Evolutionary conservation across 1,139 yeast genomes (phyloP).

Genomic region (Kurtzmaniella quercitrusa): DNA sequence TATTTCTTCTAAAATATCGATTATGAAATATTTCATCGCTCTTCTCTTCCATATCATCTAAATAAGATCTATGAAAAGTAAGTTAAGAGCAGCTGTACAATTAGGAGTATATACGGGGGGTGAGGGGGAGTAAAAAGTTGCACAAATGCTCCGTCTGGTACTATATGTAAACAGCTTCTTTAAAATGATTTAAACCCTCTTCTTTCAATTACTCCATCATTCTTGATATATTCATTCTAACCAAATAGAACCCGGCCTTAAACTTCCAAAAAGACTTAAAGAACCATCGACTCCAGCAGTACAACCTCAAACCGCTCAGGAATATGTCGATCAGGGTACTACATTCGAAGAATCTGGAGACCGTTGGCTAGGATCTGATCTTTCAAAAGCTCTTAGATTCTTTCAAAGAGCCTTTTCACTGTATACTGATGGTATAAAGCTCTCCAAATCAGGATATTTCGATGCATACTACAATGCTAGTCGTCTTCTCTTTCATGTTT

Average conservation of each 20-base stretch:
- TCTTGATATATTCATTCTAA: neutral
- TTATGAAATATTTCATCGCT: too few relatives aligned
- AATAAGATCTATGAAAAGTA: too few relatives aligned
- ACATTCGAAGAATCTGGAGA: constrained; percentile 55
- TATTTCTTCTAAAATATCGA: too few relatives aligned
- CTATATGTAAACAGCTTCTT: too few relatives aligned
- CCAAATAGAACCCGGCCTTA: constrained; percentile 7
- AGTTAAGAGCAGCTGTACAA: too few relatives aligned
- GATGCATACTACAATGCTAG: constrained; percentile 49
- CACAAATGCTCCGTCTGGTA: neutral
- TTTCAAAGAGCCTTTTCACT: constrained; percentile 44
- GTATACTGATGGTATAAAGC: constrained; percentile 28
- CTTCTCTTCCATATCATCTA: too few relatives aligned
- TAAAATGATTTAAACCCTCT: too few relatives aligned
- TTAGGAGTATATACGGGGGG: too few relatives aligned
- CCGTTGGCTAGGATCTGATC: constrained; percentile 53
- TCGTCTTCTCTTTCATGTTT: constrained; percentile 46
- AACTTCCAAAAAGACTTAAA: constrained; percentile 5
- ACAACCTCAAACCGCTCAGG: constrained; percentile 37
- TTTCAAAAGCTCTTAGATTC: constrained; percentile 49
- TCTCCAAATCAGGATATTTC: constrained; percentile 10
- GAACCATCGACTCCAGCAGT: neutral
- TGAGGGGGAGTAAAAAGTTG: too few relatives aligned
- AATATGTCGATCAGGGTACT: constrained; percentile 44
- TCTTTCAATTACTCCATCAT: neutral